Conservation (phyloP, 2,329 filamentous ascomycete genomes). For the Hirsutella rhossiliensis region DNA sequence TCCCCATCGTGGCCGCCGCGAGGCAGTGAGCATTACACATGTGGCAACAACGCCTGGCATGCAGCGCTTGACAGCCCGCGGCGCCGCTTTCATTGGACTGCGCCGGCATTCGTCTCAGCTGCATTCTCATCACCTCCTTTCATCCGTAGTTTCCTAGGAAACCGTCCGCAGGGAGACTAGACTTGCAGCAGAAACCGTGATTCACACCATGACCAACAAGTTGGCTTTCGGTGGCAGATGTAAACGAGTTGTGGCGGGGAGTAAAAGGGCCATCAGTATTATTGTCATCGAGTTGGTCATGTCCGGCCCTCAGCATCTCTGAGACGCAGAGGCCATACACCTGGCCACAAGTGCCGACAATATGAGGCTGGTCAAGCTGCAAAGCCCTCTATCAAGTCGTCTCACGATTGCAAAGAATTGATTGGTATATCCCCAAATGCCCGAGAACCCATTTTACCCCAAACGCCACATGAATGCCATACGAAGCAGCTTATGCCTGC, state of each 20-base stretch:
- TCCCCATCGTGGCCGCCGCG: too few species aligned
- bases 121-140: too few species aligned
- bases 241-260: neutral
- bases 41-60: too few species aligned
- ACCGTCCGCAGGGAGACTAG: too few species aligned
- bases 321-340: neutral
- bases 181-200: too few species aligned
- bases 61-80: too few species aligned
- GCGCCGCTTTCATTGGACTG: too few species aligned
- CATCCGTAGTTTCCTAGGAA: too few species aligned
- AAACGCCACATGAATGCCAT: conserved; percentile 29
- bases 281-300: conserved; percentile 9
- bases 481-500: conserved; percentile 37
- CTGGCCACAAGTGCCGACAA: neutral
- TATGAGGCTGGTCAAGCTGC: neutral
- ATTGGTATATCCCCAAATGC: conserved; percentile 24
- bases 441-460: conserved; percentile 23
- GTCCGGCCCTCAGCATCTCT: conserved; percentile 1
- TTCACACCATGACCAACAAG: neutral
- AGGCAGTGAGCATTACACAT: too few species aligned
- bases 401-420: conserved; percentile 19
- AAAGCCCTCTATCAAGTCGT: conserved; percentile 11
- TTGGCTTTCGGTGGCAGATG: neutral
- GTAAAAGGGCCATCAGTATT: conserved; percentile 7
- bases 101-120: too few species aligned